These are phyloP conservation scores for Calonectria montana DNA, from an alignment of 2,329 filamentous ascomycete genomes.

Conservation along the genomic window DNA sequence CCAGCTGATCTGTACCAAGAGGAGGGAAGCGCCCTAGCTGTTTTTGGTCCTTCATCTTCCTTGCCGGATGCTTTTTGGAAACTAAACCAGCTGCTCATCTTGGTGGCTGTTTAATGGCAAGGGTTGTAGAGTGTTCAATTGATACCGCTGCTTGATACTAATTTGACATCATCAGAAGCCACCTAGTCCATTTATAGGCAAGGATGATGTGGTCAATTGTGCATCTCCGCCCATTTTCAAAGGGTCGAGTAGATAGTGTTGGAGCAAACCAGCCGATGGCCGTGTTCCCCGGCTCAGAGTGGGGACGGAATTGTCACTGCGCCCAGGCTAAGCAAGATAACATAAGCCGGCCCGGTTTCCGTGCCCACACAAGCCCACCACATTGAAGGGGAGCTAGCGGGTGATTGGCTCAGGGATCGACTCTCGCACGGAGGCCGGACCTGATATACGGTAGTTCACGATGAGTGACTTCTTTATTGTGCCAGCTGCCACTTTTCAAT, in stretches of 20 bases:
- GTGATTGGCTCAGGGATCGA: not conserved
- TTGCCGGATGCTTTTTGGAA: constrained; percentile 5
- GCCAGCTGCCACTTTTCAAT: not conserved
- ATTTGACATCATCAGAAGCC: not conserved
- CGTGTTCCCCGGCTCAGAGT: not conserved
- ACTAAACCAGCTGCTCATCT: constrained; percentile 23
- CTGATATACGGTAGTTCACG: not conserved
- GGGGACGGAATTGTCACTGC: not conserved
- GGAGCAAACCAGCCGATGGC: not conserved
- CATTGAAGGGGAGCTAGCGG: not conserved
- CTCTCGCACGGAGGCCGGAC: not conserved
- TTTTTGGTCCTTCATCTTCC: not conserved
- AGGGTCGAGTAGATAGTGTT: not conserved
- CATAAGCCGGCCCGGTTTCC: constrained; percentile 13
- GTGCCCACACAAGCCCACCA: not conserved
- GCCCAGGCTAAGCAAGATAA: not conserved
- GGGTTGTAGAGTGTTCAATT: not conserved
- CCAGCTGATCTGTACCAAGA: constrained; percentile 63
- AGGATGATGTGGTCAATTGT: not conserved
- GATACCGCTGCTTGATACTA: not conserved
- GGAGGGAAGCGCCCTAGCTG: constrained; percentile 27
- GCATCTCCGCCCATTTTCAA: not conserved
- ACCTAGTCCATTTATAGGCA: constrained; percentile 20
- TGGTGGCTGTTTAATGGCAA: not conserved
- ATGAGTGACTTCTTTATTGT: not conserved